These are phyloP conservation scores for Aspergillus incahuasiensis DNA, from an alignment of 495 filamentous ascomycete genomes.

Conservation along the genomic window DNA sequence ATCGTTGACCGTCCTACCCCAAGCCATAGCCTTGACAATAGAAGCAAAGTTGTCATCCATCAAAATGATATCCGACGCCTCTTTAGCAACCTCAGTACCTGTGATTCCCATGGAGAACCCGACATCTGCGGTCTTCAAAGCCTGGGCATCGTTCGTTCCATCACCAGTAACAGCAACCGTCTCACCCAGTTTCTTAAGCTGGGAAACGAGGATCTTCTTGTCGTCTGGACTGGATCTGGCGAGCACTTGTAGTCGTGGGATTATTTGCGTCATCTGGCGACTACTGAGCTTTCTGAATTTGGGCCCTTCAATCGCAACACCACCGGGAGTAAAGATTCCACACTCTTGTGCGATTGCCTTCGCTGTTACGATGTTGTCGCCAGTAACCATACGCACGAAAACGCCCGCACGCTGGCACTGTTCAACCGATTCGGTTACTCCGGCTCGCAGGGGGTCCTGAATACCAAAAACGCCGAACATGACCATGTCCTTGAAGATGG, in stretches of 20 bases:
- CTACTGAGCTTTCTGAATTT: slow-evolving; percentile 67
- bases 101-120: slow-evolving; percentile 91
- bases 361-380: slow-evolving; percentile 82
- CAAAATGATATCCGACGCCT: slow-evolving; percentile 88
- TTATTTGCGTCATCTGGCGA: slow-evolving; percentile 60
- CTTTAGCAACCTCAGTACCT: slow-evolving; percentile 89
- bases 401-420: slow-evolving; percentile 75
- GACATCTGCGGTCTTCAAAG: slow-evolving; percentile 81
- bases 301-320: slow-evolving; percentile 78
- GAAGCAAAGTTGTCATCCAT: slow-evolving; percentile 94
- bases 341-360: slow-evolving; percentile 80
- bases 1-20: slow-evolving; percentile 86
- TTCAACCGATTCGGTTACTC: slow-evolving; percentile 71
- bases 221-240: slow-evolving; percentile 82
- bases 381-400: slow-evolving; percentile 86
- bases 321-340: slow-evolving; percentile 71
- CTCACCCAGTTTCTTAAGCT: slow-evolving; percentile 78
- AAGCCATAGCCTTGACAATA: slow-evolving; percentile 82
- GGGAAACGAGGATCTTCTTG: slow-evolving; percentile 73
- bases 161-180: slow-evolving; percentile 93
- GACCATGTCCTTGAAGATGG: slow-evolving; percentile 72
- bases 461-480: slow-evolving; percentile 80
- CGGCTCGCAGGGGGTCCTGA: slow-evolving; percentile 76
- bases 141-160: slow-evolving; percentile 88
- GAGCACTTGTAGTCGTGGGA: slow-evolving; percentile 77